phyloP scores from a whole-genome alignment of 1,284 basidiomycete species.

The Austroboletus novae-zelandiae region DNA sequence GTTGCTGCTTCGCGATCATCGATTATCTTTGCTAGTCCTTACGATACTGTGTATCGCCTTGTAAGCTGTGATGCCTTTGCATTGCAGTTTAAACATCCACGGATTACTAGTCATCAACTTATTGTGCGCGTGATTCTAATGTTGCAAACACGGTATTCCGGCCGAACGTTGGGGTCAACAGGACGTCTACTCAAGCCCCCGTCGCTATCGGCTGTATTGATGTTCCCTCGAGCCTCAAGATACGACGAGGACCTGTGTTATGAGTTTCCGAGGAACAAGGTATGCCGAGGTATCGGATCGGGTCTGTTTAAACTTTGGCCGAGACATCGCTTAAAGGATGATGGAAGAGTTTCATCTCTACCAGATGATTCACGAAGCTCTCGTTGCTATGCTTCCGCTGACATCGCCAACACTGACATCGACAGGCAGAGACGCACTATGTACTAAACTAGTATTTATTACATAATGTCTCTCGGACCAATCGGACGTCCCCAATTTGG shows the following conservation, averaged over 20 bases:
- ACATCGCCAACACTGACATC: not conserved
- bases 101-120: too few species aligned
- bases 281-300: not conserved
- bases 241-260: conserved; percentile 30
- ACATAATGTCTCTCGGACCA: conserved; percentile 23
- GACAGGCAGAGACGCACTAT: conserved; percentile 21
- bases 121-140: too few species aligned
- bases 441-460: conserved; percentile 31
- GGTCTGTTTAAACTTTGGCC: not conserved
- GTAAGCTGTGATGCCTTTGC: not conserved
- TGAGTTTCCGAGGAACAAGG: conserved; percentile 31
- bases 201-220: conserved; percentile 29
- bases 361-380: conserved; percentile 25
- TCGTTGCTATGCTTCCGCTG: not conserved
- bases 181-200: conserved; percentile 29
- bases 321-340: conserved; percentile 18
- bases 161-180: not conserved
- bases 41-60: conserved; percentile 32
- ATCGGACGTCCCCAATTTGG: conserved; percentile 29
- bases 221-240: conserved; percentile 24
- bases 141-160: too few species aligned
- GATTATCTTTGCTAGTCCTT: conserved; percentile 1
- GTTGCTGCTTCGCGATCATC: conserved; percentile 2
- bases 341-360: conserved; percentile 26
- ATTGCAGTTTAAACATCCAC: too few species aligned